Evolutionary conservation across 495 filamentous ascomycete species (phyloP).

Genomic region (Penicillium salamii): DNA sequence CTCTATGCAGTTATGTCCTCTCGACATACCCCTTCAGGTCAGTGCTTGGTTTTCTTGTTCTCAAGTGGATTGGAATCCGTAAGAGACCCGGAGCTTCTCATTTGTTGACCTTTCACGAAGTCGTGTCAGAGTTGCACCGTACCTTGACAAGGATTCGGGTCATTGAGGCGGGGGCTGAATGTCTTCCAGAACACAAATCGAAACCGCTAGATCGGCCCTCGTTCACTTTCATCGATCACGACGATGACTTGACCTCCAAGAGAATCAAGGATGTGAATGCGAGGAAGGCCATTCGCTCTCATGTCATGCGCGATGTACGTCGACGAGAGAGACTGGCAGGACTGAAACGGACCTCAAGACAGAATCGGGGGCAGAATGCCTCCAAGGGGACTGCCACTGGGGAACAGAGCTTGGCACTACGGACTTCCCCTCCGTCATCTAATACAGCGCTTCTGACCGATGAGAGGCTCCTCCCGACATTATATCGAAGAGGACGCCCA

Average conservation of each 20-base stretch:
- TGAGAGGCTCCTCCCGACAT: neutral
- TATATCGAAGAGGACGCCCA: constrained; percentile 13
- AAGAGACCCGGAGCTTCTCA: neutral
- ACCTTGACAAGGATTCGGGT: neutral
- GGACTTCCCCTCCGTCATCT: constrained; percentile 16
- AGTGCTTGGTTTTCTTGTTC: too few relatives aligned
- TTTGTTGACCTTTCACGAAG: neutral
- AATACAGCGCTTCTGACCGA: neutral
- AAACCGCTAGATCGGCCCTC: constrained; percentile 28
- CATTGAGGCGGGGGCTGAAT: constrained; percentile 14
- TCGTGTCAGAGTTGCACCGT: constrained; percentile 1
- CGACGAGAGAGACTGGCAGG: constrained; percentile 36
- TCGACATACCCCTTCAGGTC: constrained; percentile 28
- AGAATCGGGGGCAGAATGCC: constrained; percentile 13
- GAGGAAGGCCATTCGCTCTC: constrained; percentile 36
- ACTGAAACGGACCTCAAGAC: constrained; percentile 28
- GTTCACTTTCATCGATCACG: constrained; percentile 39
- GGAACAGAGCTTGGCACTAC: constrained; percentile 15
- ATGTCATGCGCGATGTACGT: constrained; percentile 42
- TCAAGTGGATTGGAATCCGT: too few relatives aligned
- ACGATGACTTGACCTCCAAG: constrained; percentile 38
- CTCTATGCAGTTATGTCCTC: too few relatives aligned
- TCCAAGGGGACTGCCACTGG: constrained; percentile 1
- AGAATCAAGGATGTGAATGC: constrained; percentile 37
- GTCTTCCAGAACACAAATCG: constrained; percentile 11